A percentile compares a stretch with the other conserved stretches of the same genome.
These are phyloP conservation scores for Panellus pusillus DNA, from an alignment of 768 basidiomycete species.

Conservation along the genomic window DNA sequence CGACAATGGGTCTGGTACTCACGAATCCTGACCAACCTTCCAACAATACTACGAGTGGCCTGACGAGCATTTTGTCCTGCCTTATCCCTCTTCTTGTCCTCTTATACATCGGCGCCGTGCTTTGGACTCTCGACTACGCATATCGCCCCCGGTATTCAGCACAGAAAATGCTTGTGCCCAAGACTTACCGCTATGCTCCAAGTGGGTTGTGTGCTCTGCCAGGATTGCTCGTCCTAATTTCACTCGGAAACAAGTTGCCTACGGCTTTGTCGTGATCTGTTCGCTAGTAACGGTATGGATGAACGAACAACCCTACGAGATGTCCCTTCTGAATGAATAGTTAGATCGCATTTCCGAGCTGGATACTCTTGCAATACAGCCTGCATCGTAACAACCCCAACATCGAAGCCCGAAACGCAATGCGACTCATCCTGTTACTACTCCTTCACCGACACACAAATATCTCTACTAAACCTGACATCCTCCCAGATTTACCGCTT, in stretches of 20 bases:
- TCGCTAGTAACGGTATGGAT: constrained; percentile 47
- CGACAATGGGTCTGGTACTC: constrained; percentile 11
- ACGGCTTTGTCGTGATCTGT: constrained; percentile 48
- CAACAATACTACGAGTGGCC: constrained; percentile 35
- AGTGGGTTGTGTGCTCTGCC: constrained; percentile 34
- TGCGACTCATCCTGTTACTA: constrained; percentile 51
- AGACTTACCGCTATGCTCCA: constrained; percentile 52
- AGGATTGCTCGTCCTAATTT: constrained; percentile 17
- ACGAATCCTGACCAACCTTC: constrained; percentile 13
- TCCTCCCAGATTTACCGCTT: constrained; percentile 50
- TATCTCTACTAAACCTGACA: background rate
- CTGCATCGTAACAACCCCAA: constrained; percentile 54
- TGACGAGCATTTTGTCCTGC: constrained; percentile 37
- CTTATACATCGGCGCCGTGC: constrained; percentile 51
- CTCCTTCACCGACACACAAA: background rate
- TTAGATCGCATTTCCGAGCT: constrained; percentile 55
- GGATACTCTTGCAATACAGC: constrained; percentile 59
- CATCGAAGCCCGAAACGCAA: constrained; percentile 40
- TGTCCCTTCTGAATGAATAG: background rate
- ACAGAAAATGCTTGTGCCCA: constrained; percentile 50
- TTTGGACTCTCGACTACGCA: constrained; percentile 49
- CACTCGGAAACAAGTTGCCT: constrained; percentile 40
- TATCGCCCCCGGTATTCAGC: constrained; percentile 45
- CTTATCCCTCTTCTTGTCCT: constrained; percentile 36
- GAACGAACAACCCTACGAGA: background rate